phyloP scores from a whole-genome alignment of 371 early-diverging fungal species.

The Aphelidium insulamus region DNA sequence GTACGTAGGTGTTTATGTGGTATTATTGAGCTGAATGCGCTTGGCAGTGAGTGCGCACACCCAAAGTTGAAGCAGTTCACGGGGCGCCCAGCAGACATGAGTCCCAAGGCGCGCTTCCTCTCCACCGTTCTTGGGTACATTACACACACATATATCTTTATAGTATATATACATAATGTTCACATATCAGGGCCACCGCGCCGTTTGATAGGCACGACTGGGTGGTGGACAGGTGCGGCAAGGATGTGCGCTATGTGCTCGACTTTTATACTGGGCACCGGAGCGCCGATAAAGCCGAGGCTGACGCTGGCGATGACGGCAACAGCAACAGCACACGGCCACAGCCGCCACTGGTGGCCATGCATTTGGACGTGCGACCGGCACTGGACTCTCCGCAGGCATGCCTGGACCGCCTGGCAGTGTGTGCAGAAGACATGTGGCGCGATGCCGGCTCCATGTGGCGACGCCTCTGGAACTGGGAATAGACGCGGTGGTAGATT shows the following conservation, averaged over 20 bases:
- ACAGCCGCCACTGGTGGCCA: too few relatives aligned
- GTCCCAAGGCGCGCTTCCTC: slow-evolving; percentile 55
- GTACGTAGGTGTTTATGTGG: slow-evolving; percentile 17
- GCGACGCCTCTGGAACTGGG: too few relatives aligned
- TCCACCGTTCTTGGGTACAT: slow-evolving; percentile 7
- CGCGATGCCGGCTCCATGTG: too few relatives aligned
- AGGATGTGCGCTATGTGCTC: slow-evolving; percentile 45
- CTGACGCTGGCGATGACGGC: too few relatives aligned
- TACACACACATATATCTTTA: not conserved
- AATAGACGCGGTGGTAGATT: too few relatives aligned
- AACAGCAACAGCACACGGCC: too few relatives aligned
- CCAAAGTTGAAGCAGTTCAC: slow-evolving; percentile 59
- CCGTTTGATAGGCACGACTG: slow-evolving; percentile 68
- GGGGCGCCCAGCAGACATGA: slow-evolving; percentile 53
- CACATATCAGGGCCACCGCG: slow-evolving; percentile 19
- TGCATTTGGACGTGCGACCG: slow-evolving; percentile 58
- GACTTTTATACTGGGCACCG: slow-evolving; percentile 51
- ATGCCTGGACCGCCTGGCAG: slow-evolving; percentile 31
- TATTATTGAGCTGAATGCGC: too few relatives aligned
- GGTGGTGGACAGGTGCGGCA: slow-evolving; percentile 45
- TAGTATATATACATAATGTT: slow-evolving; percentile 5
- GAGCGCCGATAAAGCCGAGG: too few relatives aligned
- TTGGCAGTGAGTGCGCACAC: too few relatives aligned
- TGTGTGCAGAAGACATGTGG: too few relatives aligned
- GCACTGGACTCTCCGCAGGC: slow-evolving; percentile 43